phyloP scores from a whole-genome alignment of 2,329 filamentous ascomycete genomes.

The Monosporascus ibericus region DNA sequence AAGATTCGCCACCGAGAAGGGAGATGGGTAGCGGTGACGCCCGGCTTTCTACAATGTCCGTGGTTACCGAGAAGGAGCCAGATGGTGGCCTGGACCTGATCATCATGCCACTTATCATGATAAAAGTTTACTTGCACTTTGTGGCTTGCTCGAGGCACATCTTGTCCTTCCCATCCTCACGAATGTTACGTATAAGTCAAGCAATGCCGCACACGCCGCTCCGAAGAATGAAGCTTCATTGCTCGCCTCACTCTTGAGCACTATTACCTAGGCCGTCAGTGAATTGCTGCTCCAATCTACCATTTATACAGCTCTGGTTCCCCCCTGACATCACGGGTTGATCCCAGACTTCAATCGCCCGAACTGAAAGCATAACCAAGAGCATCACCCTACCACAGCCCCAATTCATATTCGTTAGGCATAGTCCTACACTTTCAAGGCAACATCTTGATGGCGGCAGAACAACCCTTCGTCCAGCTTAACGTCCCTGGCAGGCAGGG shows the following conservation, averaged over 20 bases:
- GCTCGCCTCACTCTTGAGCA: background rate
- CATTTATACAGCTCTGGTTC: background rate
- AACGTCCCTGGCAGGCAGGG: conserved; percentile 1
- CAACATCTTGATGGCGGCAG: background rate
- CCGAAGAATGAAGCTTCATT: background rate
- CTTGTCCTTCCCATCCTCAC: background rate
- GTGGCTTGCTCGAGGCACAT: background rate
- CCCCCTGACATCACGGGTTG: background rate
- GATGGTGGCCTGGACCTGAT: background rate
- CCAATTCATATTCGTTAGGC: background rate
- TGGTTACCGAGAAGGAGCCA: background rate
- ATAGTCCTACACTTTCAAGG: background rate
- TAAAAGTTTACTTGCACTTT: no score
- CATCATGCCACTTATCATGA: no score
- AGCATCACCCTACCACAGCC: background rate
- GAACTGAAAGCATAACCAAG: background rate
- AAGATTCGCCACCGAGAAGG: background rate
- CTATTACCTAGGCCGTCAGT: background rate
- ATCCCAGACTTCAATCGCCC: background rate
- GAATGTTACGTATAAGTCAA: background rate
- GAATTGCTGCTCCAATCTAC: background rate
- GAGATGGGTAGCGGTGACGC: conserved; percentile 5
- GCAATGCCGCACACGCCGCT: background rate
- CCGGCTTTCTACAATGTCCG: background rate
- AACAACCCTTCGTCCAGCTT: background rate